phyloP scores from a whole-genome alignment of 2,329 filamentous ascomycete species.

The Venturia pyrina region DNA sequence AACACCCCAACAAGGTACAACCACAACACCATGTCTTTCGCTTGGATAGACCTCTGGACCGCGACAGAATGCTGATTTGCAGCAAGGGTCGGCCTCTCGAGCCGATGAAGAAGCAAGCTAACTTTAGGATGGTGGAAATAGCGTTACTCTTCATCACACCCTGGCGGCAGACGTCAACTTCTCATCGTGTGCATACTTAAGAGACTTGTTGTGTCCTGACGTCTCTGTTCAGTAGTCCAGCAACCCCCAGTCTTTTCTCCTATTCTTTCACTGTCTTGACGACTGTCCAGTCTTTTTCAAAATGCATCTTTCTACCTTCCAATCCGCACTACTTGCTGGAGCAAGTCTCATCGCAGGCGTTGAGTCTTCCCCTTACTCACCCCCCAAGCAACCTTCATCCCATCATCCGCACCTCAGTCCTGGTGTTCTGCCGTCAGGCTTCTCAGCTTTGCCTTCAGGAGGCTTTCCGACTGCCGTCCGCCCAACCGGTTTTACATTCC shows the following conservation, averaged over 20 bases:
- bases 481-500: background rate
- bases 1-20: background rate
- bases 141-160: background rate
- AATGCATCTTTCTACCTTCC: background rate
- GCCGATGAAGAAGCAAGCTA: background rate
- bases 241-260: background rate
- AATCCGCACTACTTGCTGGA: background rate
- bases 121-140: background rate
- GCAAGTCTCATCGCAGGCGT: background rate
- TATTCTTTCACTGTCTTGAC: background rate
- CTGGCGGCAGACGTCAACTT: background rate
- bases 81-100: background rate
- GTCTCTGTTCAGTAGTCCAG: background rate
- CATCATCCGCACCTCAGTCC: background rate
- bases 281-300: background rate
- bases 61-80: background rate
- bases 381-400: background rate
- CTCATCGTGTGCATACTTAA: background rate
- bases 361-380: background rate
- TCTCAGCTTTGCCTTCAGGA: background rate
- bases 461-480: background rate
- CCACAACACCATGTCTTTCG: background rate
- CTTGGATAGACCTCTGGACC: background rate
- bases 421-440: background rate
- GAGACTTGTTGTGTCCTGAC: background rate